These are phyloP conservation scores for Ogataea polymorpha DNA, from an alignment of 805 yeast species.

Conservation along the genomic window DNA sequence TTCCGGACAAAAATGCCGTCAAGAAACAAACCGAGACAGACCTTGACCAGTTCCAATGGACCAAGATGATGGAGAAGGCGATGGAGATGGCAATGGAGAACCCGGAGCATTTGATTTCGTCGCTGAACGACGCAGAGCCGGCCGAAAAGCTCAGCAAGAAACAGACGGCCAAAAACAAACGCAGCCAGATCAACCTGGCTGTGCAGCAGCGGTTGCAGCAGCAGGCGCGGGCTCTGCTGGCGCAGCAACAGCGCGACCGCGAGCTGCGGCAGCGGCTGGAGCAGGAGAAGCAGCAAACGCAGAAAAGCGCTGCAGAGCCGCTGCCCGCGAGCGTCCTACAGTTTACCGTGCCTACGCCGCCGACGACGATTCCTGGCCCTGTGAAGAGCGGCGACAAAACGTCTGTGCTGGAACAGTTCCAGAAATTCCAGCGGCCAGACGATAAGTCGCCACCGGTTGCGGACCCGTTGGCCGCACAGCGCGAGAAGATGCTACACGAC, in stretches of 20 bases:
- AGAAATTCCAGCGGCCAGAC: constrained; percentile 19
- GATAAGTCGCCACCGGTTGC: constrained; percentile 48
- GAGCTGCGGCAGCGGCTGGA: constrained; percentile 15
- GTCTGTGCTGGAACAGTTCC: constrained; percentile 17
- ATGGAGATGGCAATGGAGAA: constrained; percentile 72
- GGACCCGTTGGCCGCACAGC: constrained; percentile 54
- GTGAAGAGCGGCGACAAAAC: neutral
- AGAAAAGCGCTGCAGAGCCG: constrained; percentile 2
- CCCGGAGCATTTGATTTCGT: constrained; percentile 42
- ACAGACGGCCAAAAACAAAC: constrained; percentile 3
- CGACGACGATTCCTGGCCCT: constrained; percentile 13
- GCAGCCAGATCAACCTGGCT: constrained; percentile 22
- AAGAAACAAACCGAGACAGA: constrained; percentile 31
- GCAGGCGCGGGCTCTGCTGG: constrained; percentile 15
- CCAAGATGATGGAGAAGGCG: constrained; percentile 73
- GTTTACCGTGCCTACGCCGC: constrained; percentile 17
- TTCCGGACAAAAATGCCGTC: constrained; percentile 10
- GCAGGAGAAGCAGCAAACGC: constrained; percentile 8
- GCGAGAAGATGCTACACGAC: constrained; percentile 39
- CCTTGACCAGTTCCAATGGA: constrained; percentile 56
- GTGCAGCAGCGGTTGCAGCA: constrained; percentile 25
- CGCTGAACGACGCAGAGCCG: constrained; percentile 24
- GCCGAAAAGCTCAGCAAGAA: constrained; percentile 2
- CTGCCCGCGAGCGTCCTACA: constrained; percentile 15
- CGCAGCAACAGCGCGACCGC: constrained; percentile 20